Percentiles rank a stretch among this genome's conserved stretches.
Evolutionary conservation across 2,329 filamentous ascomycete species (phyloP).

Genomic region (Laburnicola sp.): DNA sequence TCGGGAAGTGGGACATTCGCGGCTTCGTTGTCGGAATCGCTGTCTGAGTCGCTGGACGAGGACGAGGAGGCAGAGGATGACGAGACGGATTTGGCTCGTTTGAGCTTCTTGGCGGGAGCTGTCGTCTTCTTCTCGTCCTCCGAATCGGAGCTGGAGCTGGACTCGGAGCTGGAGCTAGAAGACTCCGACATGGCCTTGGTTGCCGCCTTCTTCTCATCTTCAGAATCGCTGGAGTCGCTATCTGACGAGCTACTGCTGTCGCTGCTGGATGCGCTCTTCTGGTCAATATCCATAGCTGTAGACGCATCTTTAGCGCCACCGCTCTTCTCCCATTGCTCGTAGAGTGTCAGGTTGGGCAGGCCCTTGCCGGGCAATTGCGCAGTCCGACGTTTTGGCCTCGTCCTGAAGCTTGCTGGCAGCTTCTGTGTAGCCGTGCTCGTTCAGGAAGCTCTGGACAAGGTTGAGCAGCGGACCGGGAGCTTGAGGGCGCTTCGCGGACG

Average conservation of each 20-base stretch:
- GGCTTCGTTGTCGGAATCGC: slow-evolving; percentile 28
- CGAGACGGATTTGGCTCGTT: slow-evolving; percentile 23
- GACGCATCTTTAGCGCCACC: slow-evolving; percentile 19
- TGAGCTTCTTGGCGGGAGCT: slow-evolving; percentile 21
- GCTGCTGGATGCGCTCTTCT: slow-evolving; percentile 27
- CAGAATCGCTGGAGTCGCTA: slow-evolving; percentile 30
- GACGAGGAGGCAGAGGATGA: slow-evolving; percentile 30
- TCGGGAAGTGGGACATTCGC: slow-evolving; percentile 34
- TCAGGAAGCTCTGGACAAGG: slow-evolving; percentile 41
- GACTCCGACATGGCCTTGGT: slow-evolving; percentile 20
- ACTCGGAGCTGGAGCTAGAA: slow-evolving; percentile 24
- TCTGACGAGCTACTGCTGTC: slow-evolving; percentile 26
- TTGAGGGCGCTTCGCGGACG: slow-evolving; percentile 12
- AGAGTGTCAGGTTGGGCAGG: slow-evolving; percentile 28
- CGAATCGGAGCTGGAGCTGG: slow-evolving; percentile 43
- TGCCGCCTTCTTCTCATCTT: slow-evolving; percentile 23
- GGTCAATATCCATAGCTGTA: slow-evolving; percentile 39
- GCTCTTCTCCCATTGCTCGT: slow-evolving; percentile 37
- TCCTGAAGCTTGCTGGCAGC: slow-evolving; percentile 34
- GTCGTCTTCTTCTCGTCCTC: slow-evolving; percentile 23
- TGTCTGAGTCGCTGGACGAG: slow-evolving; percentile 28
- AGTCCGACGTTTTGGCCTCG: slow-evolving; percentile 16
- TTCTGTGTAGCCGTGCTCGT: slow-evolving; percentile 37
- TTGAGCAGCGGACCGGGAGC: slow-evolving; percentile 31
- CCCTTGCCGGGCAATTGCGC: slow-evolving; percentile 13